A percentile compares a stretch with the other conserved stretches of the same genome.
Evolutionary conservation across 768 basidiomycete genomes (phyloP).

Genomic region (Tricholoma hemisulphureum): DNA sequence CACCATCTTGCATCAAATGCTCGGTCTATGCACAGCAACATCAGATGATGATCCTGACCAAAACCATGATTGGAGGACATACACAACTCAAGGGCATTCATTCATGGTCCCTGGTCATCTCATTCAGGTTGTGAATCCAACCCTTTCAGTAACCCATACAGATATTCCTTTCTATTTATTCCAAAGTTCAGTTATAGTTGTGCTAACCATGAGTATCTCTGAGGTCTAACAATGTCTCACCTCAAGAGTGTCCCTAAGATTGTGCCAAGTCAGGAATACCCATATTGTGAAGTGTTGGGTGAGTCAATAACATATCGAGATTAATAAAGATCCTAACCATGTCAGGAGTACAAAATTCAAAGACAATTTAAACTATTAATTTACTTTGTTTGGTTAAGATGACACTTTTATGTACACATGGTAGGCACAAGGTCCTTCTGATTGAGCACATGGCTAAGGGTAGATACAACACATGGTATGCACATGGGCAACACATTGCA

Average conservation of each 20-base stretch:
- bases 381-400: too few species aligned
- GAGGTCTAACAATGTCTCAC: neutral
- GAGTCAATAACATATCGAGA: neutral
- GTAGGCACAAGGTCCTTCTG: too few species aligned
- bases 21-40: slow-evolving; percentile 16
- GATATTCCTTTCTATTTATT: slow-evolving; percentile 4
- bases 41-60: slow-evolving; percentile 15
- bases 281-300: slow-evolving; percentile 2
- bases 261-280: neutral
- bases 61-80: slow-evolving; percentile 20
- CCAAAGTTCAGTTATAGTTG: slow-evolving; percentile 4
- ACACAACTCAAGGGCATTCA: slow-evolving; percentile 6
- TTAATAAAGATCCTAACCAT: neutral
- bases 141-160: slow-evolving; percentile 3
- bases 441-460: too few species aligned
- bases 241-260: too few species aligned
- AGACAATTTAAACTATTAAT: too few species aligned
- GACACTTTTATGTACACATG: too few species aligned
- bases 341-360: too few species aligned
- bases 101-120: slow-evolving; percentile 15
- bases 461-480: too few species aligned
- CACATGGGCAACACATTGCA: too few species aligned
- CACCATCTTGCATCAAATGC: slow-evolving; percentile 15
- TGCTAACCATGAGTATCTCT: neutral
- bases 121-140: slow-evolving; percentile 16